A percentile compares a stretch with the other conserved stretches of the same genome.
Evolutionary conservation across 257 asterid species (phyloP).

Genomic region (Ajuga chamaepitys): DNA sequence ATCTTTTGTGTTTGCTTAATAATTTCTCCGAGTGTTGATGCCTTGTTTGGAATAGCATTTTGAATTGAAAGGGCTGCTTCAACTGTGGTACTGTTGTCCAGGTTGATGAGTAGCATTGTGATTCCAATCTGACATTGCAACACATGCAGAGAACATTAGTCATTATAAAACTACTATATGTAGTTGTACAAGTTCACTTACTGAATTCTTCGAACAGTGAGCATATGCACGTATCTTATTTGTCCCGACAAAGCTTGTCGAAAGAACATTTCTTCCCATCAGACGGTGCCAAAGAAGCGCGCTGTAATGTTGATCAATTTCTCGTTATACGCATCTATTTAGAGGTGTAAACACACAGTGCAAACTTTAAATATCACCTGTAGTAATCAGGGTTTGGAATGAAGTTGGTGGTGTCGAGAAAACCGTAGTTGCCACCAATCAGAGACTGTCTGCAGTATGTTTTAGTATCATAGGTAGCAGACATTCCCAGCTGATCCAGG

Average conservation of each 20-base stretch:
- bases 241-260: slow-evolving; percentile 48
- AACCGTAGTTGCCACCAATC: slow-evolving; percentile 88
- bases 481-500: slow-evolving; percentile 88
- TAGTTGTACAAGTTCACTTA: slow-evolving; percentile 23
- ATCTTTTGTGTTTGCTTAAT: slow-evolving; percentile 4
- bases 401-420: slow-evolving; percentile 54
- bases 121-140: slow-evolving; percentile 45
- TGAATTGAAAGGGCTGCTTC: slow-evolving; percentile 35
- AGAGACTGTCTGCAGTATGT: slow-evolving; percentile 83
- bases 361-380: slow-evolving; percentile 30
- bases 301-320: slow-evolving; percentile 16
- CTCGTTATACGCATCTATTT: neutral
- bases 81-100: slow-evolving; percentile 44
- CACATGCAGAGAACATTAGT: neutral
- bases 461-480: slow-evolving; percentile 62
- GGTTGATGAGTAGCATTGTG: slow-evolving; percentile 69
- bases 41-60: slow-evolving; percentile 25
- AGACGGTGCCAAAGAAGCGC: slow-evolving; percentile 93
- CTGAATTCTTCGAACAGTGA: slow-evolving; percentile 72
- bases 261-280: slow-evolving; percentile 66
- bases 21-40: slow-evolving; percentile 10
- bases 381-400: slow-evolving; percentile 90
- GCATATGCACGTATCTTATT: slow-evolving; percentile 61
- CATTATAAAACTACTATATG: neutral
- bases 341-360: neutral